phyloP scores from a whole-genome alignment of 2,329 filamentous ascomycete species.

The Neofusicoccum cordaticola region DNA sequence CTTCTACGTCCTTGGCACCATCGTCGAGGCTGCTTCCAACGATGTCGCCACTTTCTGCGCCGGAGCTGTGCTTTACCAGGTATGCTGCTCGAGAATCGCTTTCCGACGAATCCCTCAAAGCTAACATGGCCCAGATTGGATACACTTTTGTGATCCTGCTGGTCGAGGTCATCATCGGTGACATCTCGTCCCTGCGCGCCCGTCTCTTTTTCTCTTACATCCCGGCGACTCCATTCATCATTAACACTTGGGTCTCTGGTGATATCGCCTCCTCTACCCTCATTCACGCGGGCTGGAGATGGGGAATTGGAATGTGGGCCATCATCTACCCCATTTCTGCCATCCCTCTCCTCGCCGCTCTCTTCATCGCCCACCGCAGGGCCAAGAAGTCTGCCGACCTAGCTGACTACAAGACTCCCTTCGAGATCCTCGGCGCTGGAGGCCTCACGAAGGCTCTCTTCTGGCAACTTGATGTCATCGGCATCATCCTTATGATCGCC shows the following conservation, averaged over 20 bases:
- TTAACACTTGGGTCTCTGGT: constrained; percentile 63
- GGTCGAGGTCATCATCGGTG: constrained; percentile 63
- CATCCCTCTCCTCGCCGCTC: constrained; percentile 53
- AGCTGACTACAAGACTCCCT: constrained; percentile 43
- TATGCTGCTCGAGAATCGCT: not conserved
- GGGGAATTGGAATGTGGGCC: constrained; percentile 61
- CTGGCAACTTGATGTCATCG: constrained; percentile 54
- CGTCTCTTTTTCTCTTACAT: constrained; percentile 65
- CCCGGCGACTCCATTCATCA: constrained; percentile 57
- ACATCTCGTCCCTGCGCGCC: constrained; percentile 61
- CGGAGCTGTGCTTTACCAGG: constrained; percentile 59
- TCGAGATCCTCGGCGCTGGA: constrained; percentile 41
- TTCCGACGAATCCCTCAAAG: not conserved
- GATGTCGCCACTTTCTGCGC: constrained; percentile 54
- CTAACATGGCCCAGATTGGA: constrained; percentile 44
- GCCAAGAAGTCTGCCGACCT: constrained; percentile 54
- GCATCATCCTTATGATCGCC: constrained; percentile 47
- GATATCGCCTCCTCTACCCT: constrained; percentile 55
- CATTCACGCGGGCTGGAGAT: constrained; percentile 53
- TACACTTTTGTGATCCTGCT: constrained; percentile 62
- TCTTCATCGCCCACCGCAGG: constrained; percentile 51
- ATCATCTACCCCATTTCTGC: constrained; percentile 59
- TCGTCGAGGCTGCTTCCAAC: constrained; percentile 54
- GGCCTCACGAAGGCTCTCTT: constrained; percentile 48
- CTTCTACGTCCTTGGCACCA: constrained; percentile 55